Conservation (phyloP, 2,329 filamentous ascomycete genomes). For the Pestalotiopsis sp. region DNA sequence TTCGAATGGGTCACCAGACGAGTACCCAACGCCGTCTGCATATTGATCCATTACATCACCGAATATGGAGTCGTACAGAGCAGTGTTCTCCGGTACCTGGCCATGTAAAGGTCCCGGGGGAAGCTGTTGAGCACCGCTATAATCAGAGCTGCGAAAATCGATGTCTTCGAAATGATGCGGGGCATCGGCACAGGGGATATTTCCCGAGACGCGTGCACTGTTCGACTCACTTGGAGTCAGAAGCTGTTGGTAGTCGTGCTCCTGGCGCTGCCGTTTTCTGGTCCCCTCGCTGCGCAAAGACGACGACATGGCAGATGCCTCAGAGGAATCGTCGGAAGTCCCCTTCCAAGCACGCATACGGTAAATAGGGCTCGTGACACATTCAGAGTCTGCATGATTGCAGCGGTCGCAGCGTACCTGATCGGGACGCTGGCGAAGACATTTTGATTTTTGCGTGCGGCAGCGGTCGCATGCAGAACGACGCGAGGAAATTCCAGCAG, state of each 20-base stretch:
- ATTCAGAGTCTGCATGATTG: slow-evolving; percentile 1
- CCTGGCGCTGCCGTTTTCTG: background rate
- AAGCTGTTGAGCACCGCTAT: background rate
- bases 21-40: background rate
- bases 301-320: fast-evolving
- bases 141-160: background rate
- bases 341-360: slow-evolving; percentile 8
- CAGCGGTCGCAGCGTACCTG: slow-evolving; percentile 10
- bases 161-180: background rate
- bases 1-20: background rate
- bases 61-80: background rate
- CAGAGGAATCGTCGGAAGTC: background rate
- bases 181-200: background rate
- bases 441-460: slow-evolving; percentile 8
- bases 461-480: slow-evolving; percentile 12
- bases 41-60: background rate
- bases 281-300: background rate
- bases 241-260: background rate
- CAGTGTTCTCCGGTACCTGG: background rate
- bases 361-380: slow-evolving; percentile 11
- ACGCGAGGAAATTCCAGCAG: slow-evolving; percentile 6
- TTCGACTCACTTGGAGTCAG: background rate
- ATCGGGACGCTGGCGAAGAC: slow-evolving; percentile 6
- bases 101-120: background rate
- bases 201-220: background rate